A percentile compares a stretch with the other conserved stretches of the same genome.
These are phyloP conservation scores for Aspergillus olivimuriae DNA, from an alignment of 495 filamentous ascomycete genomes.

Conservation along the genomic window DNA sequence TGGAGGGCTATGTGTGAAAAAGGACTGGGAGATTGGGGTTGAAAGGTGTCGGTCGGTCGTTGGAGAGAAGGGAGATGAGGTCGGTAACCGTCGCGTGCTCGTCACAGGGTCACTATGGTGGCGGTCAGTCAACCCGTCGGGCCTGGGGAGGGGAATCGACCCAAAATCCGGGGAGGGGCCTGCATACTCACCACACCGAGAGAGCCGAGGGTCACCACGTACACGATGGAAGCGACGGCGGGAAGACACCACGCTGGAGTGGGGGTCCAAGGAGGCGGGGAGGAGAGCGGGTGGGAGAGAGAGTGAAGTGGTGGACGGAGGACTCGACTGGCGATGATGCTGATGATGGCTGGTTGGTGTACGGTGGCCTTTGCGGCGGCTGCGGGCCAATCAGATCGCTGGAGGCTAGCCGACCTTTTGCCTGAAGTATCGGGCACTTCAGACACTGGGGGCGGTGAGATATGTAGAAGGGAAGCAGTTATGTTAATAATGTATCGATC, in stretches of 20 bases:
- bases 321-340: slow-evolving; percentile 21
- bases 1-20: slow-evolving; percentile 18
- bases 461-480: neutral
- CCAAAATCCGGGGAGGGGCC: slow-evolving; percentile 3
- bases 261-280: too few relatives aligned
- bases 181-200: slow-evolving; percentile 13
- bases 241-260: too few relatives aligned
- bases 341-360: slow-evolving; percentile 16
- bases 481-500: neutral
- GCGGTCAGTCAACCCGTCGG: slow-evolving; percentile 6
- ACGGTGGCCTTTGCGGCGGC: slow-evolving; percentile 37
- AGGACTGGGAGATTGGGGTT: neutral
- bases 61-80: neutral
- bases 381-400: slow-evolving; percentile 30
- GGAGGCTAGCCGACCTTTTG: slow-evolving; percentile 11
- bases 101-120: slow-evolving; percentile 16
- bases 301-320: slow-evolving; percentile 5
- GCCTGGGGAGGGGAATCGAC: slow-evolving; percentile 4
- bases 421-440: neutral
- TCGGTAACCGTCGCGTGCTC: slow-evolving; percentile 10
- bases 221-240: too few relatives aligned
- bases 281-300: slow-evolving; percentile 1
- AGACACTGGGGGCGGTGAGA: too few relatives aligned
- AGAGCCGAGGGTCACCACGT: neutral
- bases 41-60: slow-evolving; percentile 3